phyloP scores from a whole-genome alignment of 768 basidiomycete species.

The Porphyrellus cyaneotinctus region DNA sequence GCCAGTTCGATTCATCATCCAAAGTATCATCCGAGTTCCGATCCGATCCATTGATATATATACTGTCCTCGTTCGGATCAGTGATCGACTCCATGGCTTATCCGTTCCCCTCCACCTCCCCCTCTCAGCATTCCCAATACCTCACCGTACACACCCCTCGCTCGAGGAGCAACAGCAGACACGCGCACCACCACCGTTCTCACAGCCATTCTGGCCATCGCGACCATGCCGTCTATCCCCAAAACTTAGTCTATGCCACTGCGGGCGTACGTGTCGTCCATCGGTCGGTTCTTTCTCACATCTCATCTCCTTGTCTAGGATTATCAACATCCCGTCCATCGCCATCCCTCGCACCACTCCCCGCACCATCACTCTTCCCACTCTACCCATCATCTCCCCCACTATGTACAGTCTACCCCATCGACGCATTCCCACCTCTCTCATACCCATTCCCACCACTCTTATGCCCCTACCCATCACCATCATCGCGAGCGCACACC shows the following conservation, averaged over 20 bases:
- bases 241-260: constrained; percentile 6
- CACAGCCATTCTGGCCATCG: constrained; percentile 4
- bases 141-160: constrained; percentile 5
- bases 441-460: constrained; percentile 10
- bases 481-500: constrained; percentile 15
- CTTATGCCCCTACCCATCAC: constrained; percentile 12
- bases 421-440: constrained; percentile 9
- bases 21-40: constrained; percentile 10
- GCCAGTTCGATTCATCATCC: background rate
- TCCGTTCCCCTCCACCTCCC: constrained; percentile 18
- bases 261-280: constrained; percentile 12
- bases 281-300: background rate
- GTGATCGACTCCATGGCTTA: constrained; percentile 17
- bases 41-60: constrained; percentile 3
- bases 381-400: constrained; percentile 16
- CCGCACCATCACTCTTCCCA: constrained; percentile 17
- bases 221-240: background rate
- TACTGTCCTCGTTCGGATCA: background rate
- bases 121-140: background rate
- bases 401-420: constrained; percentile 4
- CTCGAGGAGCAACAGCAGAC: constrained; percentile 18
- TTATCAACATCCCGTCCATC: constrained; percentile 16
- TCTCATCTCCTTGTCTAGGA: constrained; percentile 12
- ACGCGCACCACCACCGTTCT: constrained; percentile 10
- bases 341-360: constrained; percentile 11